Evolutionary conservation across 2,329 filamentous ascomycete species (phyloP).

Genomic region (Calonectria crousiana): DNA sequence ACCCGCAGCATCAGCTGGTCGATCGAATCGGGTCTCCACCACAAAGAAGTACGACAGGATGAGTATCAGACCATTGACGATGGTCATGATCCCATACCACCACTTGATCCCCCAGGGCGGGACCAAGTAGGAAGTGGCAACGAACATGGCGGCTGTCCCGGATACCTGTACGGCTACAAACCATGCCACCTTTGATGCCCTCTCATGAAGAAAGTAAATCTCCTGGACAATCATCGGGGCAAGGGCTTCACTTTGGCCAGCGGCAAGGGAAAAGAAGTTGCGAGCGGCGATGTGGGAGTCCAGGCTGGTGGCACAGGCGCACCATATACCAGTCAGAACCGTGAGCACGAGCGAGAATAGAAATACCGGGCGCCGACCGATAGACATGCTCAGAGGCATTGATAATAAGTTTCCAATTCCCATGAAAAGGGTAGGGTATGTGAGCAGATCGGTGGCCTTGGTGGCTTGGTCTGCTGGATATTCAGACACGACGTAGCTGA

Average conservation of each 20-base stretch:
- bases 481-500: constrained; percentile 27
- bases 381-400: constrained; percentile 49
- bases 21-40: constrained; percentile 28
- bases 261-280: constrained; percentile 46
- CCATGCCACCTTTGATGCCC: constrained; percentile 28
- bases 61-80: constrained; percentile 27
- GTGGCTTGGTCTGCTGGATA: constrained; percentile 36
- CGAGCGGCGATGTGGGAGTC: constrained; percentile 39
- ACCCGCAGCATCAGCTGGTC: constrained; percentile 10
- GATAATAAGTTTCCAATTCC: constrained; percentile 46
- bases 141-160: constrained; percentile 30
- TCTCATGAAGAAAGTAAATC: constrained; percentile 40
- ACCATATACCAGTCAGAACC: constrained; percentile 39
- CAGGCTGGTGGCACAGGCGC: neutral
- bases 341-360: constrained; percentile 44
- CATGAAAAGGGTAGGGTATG: constrained; percentile 45
- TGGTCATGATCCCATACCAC: constrained; percentile 40
- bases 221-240: constrained; percentile 39
- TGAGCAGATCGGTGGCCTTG: constrained; percentile 45
- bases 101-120: constrained; percentile 29
- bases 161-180: constrained; percentile 33
- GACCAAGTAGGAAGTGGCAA: constrained; percentile 36
- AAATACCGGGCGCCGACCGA: constrained; percentile 49
- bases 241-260: constrained; percentile 48
- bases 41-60: constrained; percentile 30